Conservation (phyloP, 495 filamentous ascomycete genomes). For the Aspergillus saccharolyticus region DNA sequence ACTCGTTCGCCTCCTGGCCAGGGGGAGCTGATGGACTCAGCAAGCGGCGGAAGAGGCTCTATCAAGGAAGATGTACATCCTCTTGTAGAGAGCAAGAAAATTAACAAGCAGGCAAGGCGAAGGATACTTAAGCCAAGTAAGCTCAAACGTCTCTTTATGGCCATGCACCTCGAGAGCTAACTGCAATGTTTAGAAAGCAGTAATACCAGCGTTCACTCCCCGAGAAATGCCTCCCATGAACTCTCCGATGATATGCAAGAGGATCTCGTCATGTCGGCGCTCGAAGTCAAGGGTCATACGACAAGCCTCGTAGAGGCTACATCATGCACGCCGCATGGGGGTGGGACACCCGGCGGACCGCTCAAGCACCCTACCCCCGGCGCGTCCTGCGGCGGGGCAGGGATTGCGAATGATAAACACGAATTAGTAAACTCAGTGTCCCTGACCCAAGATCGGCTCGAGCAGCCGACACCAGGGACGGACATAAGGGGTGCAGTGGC, state of each 20-base stretch:
- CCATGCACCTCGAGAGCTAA: conserved; percentile 15
- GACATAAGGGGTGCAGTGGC: background rate
- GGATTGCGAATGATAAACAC: background rate
- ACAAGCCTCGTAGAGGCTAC: background rate
- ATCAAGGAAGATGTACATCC: conserved; percentile 18
- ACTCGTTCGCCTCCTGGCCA: conserved; percentile 11
- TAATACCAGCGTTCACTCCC: conserved; percentile 40
- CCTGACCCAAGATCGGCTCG: background rate
- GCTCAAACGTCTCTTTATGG: conserved; percentile 18
- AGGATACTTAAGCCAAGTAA: conserved; percentile 59
- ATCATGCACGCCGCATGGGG: background rate
- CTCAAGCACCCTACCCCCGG: too few species aligned
- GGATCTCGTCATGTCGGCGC: background rate
- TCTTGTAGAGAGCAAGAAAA: conserved; percentile 19
- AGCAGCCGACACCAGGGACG: background rate
- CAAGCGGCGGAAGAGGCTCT: conserved; percentile 15
- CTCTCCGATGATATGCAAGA: background rate
- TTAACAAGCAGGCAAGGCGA: conserved; percentile 26
- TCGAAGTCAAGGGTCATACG: background rate
- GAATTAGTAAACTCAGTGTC: background rate
- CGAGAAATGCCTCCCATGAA: conserved; percentile 20
- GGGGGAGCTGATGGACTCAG: conserved; percentile 5
- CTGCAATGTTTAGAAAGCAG: conserved; percentile 43
- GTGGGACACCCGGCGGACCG: too few species aligned
- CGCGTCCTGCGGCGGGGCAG: too few species aligned